These are phyloP conservation scores for Fusarium mundagurra DNA, from an alignment of 2,329 filamentous ascomycete genomes.

Conservation along the genomic window DNA sequence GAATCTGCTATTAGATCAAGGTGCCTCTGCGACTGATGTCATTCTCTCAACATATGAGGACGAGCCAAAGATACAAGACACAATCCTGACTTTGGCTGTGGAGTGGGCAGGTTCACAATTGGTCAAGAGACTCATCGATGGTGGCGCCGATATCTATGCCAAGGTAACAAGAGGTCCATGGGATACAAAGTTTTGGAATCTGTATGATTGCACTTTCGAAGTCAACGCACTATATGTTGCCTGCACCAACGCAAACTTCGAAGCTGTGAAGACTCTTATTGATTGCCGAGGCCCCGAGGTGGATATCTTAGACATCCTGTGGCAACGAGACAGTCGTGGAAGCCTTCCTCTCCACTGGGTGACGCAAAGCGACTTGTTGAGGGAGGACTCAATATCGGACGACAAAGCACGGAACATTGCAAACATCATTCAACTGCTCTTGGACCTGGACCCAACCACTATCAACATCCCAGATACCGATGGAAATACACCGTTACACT, in stretches of 20 bases:
- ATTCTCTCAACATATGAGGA: too few relatives aligned
- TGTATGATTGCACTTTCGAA: background rate
- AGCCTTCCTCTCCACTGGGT: background rate
- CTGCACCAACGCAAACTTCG: background rate
- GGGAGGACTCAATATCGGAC: rapidly evolving
- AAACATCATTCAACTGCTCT: rapidly evolving
- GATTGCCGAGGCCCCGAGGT: background rate
- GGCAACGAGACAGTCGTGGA: background rate
- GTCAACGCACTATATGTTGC: background rate
- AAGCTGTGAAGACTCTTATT: background rate
- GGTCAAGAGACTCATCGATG: background rate
- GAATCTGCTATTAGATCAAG: background rate
- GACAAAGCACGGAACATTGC: background rate
- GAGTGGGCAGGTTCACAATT: background rate
- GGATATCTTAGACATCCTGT: rapidly evolving
- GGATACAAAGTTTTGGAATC: background rate
- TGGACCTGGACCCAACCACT: background rate
- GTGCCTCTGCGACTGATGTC: background rate
- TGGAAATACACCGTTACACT: background rate
- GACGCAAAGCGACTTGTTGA: background rate
- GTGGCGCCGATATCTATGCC: background rate
- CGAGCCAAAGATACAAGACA: background rate
- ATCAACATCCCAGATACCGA: background rate
- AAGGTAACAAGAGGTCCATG: background rate
- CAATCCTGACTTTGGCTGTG: background rate